These are phyloP conservation scores for Linum lewisii DNA, from an alignment of 345 rosid species.

Conservation along the genomic window DNA sequence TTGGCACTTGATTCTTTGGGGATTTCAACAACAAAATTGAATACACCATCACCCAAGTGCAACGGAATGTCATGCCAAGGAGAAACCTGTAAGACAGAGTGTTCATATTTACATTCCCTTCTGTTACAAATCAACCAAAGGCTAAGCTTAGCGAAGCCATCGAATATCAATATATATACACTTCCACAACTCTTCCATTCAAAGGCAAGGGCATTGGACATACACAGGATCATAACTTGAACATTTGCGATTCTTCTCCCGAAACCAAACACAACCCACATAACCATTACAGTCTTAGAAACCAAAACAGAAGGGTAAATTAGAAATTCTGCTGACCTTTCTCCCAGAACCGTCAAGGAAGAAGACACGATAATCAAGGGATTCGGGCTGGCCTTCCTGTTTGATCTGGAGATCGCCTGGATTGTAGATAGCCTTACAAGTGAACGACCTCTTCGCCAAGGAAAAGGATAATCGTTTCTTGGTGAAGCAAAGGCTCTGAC, in stretches of 20 bases:
- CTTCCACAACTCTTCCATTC: too few relatives aligned
- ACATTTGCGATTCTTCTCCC: too few relatives aligned
- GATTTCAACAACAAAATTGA: slow-evolving; percentile 77
- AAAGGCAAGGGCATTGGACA: too few relatives aligned
- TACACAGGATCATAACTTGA: too few relatives aligned
- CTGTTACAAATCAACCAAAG: not conserved
- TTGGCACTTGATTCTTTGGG: slow-evolving; percentile 91
- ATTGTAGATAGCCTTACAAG: slow-evolving; percentile 50
- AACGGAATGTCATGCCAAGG: slow-evolving; percentile 96
- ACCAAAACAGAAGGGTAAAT: not conserved
- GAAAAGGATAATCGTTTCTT: too few relatives aligned
- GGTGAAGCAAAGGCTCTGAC: too few relatives aligned
- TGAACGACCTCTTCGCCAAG: slow-evolving; percentile 39
- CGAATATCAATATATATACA: too few relatives aligned
- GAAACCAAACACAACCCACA: too few relatives aligned
- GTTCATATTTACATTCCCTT: not conserved
- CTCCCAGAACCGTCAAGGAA: slow-evolving; percentile 58
- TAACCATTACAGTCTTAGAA: too few relatives aligned
- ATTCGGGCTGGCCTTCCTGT: slow-evolving; percentile 68
- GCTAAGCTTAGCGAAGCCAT: too few relatives aligned
- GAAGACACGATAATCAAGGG: slow-evolving; percentile 75
- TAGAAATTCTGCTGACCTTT: slow-evolving; percentile 28
- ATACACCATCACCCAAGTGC: slow-evolving; percentile 72
- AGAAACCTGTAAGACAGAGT: slow-evolving; percentile 43
- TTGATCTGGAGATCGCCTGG: slow-evolving; percentile 42